Conservation (phyloP, 768 basidiomycete genomes). For the Amanita jacksonii region DNA sequence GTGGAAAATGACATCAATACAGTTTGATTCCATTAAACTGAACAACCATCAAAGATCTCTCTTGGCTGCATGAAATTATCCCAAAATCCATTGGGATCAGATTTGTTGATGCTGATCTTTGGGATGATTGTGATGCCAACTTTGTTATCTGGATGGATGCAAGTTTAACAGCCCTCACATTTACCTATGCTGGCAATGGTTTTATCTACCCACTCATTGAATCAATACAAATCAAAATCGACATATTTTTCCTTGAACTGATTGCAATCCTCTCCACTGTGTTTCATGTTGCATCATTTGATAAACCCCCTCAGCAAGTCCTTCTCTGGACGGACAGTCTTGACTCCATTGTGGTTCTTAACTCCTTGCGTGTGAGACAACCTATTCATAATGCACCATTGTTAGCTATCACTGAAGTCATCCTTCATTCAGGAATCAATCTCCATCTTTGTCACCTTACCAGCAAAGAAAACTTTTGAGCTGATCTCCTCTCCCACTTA, state of each 20-base stretch:
- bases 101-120: slow-evolving; percentile 11
- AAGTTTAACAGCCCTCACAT: slow-evolving; percentile 9
- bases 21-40: slow-evolving; percentile 10
- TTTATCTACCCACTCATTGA: slow-evolving; percentile 11
- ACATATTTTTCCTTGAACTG: slow-evolving; percentile 19
- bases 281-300: slow-evolving; percentile 8
- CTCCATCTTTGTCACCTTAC: no score
- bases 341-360: slow-evolving; percentile 14
- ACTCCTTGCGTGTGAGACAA: no score
- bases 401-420: slow-evolving; percentile 10
- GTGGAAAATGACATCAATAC: slow-evolving; percentile 3
- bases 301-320: slow-evolving; percentile 10
- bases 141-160: slow-evolving; percentile 17
- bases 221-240: slow-evolving; percentile 9
- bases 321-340: slow-evolving; percentile 13
- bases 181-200: slow-evolving; percentile 10
- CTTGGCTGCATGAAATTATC: slow-evolving; percentile 12
- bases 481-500: no score
- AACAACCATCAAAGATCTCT: slow-evolving; percentile 9
- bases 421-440: slow-evolving; percentile 13
- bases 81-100: slow-evolving; percentile 10
- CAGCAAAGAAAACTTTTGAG: no score
- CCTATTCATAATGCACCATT: no score
- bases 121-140: slow-evolving; percentile 13
- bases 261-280: slow-evolving; percentile 16